Evolutionary conservation across 371 early-diverging fungal species (phyloP).

Genomic region (Saksenaea vasiformis): DNA sequence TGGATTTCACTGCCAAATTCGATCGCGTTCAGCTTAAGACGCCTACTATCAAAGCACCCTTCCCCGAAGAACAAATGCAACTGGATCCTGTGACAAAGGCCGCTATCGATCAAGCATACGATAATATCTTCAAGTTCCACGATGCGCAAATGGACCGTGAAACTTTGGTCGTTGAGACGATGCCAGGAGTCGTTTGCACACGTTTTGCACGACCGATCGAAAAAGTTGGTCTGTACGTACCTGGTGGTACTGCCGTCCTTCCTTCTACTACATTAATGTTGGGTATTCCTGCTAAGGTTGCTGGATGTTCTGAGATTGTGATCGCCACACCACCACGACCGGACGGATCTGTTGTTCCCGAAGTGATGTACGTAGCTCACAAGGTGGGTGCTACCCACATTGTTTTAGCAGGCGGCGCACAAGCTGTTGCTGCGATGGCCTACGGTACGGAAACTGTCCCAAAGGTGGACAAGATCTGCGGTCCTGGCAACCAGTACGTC

Average conservation of each 20-base stretch:
- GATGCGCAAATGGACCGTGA: constrained; percentile 83
- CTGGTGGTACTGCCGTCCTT: constrained; percentile 97
- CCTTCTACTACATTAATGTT: constrained; percentile 96
- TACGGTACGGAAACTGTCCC: constrained; percentile 95
- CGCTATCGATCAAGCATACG: constrained; percentile 95
- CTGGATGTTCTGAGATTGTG: constrained; percentile 93
- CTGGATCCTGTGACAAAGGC: constrained; percentile 68
- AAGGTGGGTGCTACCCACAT: constrained; percentile 93
- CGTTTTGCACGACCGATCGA: constrained; percentile 94
- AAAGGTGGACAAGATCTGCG: constrained; percentile 99
- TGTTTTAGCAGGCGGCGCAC: constrained; percentile 95
- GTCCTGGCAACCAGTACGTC: constrained; percentile 98
- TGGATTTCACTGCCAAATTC: constrained; percentile 86
- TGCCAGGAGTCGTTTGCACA: constrained; percentile 95
- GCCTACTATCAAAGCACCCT: constrained; percentile 85
- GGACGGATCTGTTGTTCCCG: constrained; percentile 91
- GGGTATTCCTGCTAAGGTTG: constrained; percentile 97
- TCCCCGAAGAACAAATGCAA: constrained; percentile 66
- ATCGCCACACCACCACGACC: constrained; percentile 95
- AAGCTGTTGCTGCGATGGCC: constrained; percentile 98
- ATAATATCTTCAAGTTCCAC: constrained; percentile 93
- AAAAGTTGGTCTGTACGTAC: constrained; percentile 95
- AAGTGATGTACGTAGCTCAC: constrained; percentile 97
- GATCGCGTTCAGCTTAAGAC: constrained; percentile 79
- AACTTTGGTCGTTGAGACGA: constrained; percentile 86